Percentiles rank a stretch among this genome's conserved stretches.
phyloP scores from a whole-genome alignment of 345 rosid genomes.

The Populus pruinosa region DNA sequence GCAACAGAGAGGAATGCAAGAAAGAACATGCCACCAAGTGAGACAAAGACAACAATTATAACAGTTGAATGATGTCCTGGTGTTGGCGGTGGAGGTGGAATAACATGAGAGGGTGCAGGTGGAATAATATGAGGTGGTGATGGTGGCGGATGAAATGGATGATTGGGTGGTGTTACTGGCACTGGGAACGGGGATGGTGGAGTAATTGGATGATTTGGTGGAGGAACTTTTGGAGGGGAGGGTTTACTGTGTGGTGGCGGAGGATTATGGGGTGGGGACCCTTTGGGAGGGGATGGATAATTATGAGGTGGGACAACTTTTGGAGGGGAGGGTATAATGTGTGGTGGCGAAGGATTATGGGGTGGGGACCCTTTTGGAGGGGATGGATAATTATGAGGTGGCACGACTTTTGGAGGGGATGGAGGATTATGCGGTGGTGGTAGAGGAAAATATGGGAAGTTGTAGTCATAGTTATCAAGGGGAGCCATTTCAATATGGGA shows the following conservation, averaged over 20 bases:
- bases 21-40: conserved; percentile 57
- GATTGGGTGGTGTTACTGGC: conserved; percentile 13
- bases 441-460: conserved; percentile 35
- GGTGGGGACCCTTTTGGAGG: conserved; percentile 15
- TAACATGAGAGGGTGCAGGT: conserved; percentile 37
- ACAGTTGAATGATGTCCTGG: conserved; percentile 53
- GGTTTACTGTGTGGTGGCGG: conserved; percentile 18
- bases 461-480: conserved; percentile 6
- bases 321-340: conserved; percentile 1
- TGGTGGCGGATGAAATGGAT: conserved; percentile 15
- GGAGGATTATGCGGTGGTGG: conserved; percentile 32
- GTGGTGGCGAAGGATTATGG: conserved; percentile 15
- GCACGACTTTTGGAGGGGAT: background rate
- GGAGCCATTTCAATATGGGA: conserved; percentile 24
- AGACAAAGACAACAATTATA: conserved; percentile 50
- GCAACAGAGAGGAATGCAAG: conserved; percentile 62
- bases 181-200: background rate
- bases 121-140: conserved; percentile 37
- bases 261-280: conserved; percentile 9
- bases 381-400: conserved; percentile 2
- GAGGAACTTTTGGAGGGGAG: conserved; percentile 12
- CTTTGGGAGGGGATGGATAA: conserved; percentile 8
- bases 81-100: conserved; percentile 43
- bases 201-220: conserved; percentile 19
- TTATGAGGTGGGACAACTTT: background rate